These are phyloP conservation scores for Physcomitrium patens DNA, from an alignment of 225 moss, liverwort and hornwort genomes.

Conservation along the genomic window DNA sequence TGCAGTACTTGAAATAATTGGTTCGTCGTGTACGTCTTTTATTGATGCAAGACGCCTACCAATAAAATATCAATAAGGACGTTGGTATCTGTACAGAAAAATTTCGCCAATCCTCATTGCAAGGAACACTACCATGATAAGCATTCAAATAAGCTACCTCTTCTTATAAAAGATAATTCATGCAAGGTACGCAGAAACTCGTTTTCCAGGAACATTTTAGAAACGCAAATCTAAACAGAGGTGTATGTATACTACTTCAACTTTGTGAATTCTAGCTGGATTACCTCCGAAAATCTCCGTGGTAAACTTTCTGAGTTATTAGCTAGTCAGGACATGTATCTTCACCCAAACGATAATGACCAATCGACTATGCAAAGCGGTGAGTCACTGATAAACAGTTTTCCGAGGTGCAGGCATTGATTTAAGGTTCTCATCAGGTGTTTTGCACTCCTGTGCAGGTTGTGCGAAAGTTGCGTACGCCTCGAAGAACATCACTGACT, in stretches of 20 bases:
- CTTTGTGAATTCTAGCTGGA: background rate
- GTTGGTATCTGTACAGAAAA: slow-evolving; percentile 20
- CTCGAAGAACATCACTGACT: slow-evolving; percentile 45
- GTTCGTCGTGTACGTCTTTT: slow-evolving; percentile 18
- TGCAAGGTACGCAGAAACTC: slow-evolving; percentile 34
- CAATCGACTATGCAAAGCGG: background rate
- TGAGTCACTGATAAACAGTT: background rate
- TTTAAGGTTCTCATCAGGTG: background rate
- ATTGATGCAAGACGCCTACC: slow-evolving; percentile 20
- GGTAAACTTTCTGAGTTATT: background rate
- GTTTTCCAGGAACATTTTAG: background rate
- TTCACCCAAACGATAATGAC: background rate
- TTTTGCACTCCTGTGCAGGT: slow-evolving; percentile 40
- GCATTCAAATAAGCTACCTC: slow-evolving; percentile 17
- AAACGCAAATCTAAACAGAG: no score
- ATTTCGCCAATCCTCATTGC: slow-evolving; percentile 4
- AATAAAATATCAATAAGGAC: slow-evolving; percentile 10
- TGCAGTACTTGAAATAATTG: slow-evolving; percentile 11
- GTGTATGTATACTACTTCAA: background rate
- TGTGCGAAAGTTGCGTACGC: slow-evolving; percentile 75
- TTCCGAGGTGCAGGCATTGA: background rate
- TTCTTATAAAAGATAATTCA: slow-evolving; percentile 26
- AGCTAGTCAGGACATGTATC: background rate
- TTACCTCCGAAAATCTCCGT: background rate
- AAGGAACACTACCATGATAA: slow-evolving; percentile 32